Evolutionary conservation across 805 yeast species (phyloP).

Genomic region (Starmera amethionina): DNA sequence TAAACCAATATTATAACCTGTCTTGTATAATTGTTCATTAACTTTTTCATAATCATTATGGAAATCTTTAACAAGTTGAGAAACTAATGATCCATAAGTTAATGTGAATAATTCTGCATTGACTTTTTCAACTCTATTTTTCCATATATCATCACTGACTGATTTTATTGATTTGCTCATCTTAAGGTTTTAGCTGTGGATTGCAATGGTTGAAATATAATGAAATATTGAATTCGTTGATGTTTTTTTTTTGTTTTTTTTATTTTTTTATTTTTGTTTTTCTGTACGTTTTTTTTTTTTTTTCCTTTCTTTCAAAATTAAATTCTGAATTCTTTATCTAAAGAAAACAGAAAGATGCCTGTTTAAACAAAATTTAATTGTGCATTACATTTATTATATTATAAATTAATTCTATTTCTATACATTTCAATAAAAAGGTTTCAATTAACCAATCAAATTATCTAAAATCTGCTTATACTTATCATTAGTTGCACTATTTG

Average conservation of each 20-base stretch:
- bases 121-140: constrained; percentile 75
- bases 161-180: constrained; percentile 33
- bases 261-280: too few species aligned
- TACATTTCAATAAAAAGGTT: background rate
- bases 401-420: background rate
- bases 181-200: background rate
- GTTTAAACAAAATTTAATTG: too few species aligned
- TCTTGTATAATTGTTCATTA: constrained; percentile 72
- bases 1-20: constrained; percentile 94
- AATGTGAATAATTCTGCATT: constrained; percentile 91
- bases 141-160: constrained; percentile 88
- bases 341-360: too few species aligned
- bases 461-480: constrained; percentile 57
- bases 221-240: background rate
- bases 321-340: too few species aligned
- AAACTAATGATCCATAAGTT: constrained; percentile 89
- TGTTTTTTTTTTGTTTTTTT: background rate
- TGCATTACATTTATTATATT: background rate
- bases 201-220: background rate
- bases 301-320: too few species aligned
- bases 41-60: constrained; percentile 68
- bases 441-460: constrained; percentile 26
- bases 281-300: background rate
- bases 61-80: constrained; percentile 81
- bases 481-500: constrained; percentile 75